phyloP scores from a whole-genome alignment of 2,329 filamentous ascomycete genomes.

The Cladophialophora psammophila region DNA sequence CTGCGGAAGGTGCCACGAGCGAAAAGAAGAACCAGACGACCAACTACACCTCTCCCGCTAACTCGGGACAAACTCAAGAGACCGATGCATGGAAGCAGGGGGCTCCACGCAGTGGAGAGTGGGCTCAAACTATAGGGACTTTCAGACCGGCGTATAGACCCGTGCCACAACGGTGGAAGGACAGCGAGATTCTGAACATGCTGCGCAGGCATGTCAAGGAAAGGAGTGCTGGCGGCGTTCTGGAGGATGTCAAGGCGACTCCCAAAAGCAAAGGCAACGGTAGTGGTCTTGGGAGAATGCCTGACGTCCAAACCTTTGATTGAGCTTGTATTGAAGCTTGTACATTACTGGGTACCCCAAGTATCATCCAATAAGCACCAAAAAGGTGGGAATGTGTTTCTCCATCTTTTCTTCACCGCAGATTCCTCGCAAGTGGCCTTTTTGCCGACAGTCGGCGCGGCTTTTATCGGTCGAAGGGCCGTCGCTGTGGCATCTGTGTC shows the following conservation, averaged over 20 bases:
- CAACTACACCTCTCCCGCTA: conserved; percentile 38
- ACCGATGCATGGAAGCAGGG: conserved; percentile 60
- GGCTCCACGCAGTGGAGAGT: conserved; percentile 74
- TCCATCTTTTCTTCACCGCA: background rate
- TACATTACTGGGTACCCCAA: conserved; percentile 19
- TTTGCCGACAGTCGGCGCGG: background rate
- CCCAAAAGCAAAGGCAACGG: conserved; percentile 38
- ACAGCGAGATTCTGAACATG: conserved; percentile 78
- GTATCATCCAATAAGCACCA: background rate
- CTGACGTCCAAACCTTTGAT: conserved; percentile 54
- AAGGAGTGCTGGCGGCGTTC: conserved; percentile 68
- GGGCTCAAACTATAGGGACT: conserved; percentile 94
- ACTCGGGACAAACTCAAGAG: conserved; percentile 47
- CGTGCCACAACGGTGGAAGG: conserved; percentile 83
- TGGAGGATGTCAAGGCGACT: conserved; percentile 40
- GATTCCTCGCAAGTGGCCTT: background rate
- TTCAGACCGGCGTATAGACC: conserved; percentile 94
- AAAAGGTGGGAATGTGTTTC: background rate
- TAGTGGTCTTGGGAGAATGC: conserved; percentile 56
- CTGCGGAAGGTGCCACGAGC: conserved; percentile 58
- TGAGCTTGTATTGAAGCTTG: conserved; percentile 32
- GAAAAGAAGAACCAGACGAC: conserved; percentile 31
- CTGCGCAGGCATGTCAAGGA: conserved; percentile 81
- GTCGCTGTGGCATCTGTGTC: background rate
- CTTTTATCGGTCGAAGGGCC: background rate